Evolutionary conservation across 129 eudicot genomes (phyloP), one percentile per base, ranked within the genome.

Genomic region (Dittrichia graveolens): DNA sequence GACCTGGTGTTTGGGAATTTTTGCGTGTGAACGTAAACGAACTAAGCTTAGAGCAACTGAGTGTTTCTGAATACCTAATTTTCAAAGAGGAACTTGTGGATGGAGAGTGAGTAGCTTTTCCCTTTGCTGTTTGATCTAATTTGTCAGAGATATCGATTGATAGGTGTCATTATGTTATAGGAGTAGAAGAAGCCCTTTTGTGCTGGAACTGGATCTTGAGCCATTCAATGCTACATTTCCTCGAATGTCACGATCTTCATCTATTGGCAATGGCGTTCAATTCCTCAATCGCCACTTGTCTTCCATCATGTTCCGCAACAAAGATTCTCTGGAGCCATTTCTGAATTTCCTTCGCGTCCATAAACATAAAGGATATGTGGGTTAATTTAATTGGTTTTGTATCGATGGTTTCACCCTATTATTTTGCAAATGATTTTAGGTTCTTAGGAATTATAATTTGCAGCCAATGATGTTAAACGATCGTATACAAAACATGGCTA

Each of bases 1-100:
- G 99, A 58, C 99, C 99, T n/a, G 97, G 97, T 42, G 97, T 95
- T 75, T 95, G 99, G 97, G 99, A 95, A 15, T 86, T 80, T 58
- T 85, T 95, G 8, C 97, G 99, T 35, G 81, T 95, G 12, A 95
- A 95, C 58, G 99, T 88, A 1, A n/a, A 86, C 38, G 97, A 95
- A 39, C 89, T 95, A 40, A 95, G 89, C 65, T 86, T 95, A 61
- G 99, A 95, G 75, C 87, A 95, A 79, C 79, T 95, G 73, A 81
- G 67, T 18, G 84, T 86, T 44, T 49, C 99, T 42, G 95, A 95
- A 70, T 95, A 86, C 82, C 87, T 95, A n/a, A 67, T 56, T 46
- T 90, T 95, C 78, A 95, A 95, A 67, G 99, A 95, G 70, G 85
- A 88, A 49, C 97, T 95, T 72, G 97, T 86, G 6, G 42, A 78